phyloP scores from a whole-genome alignment of 176 grass and related monocot genomes.

The Raddia distichophylla region DNA sequence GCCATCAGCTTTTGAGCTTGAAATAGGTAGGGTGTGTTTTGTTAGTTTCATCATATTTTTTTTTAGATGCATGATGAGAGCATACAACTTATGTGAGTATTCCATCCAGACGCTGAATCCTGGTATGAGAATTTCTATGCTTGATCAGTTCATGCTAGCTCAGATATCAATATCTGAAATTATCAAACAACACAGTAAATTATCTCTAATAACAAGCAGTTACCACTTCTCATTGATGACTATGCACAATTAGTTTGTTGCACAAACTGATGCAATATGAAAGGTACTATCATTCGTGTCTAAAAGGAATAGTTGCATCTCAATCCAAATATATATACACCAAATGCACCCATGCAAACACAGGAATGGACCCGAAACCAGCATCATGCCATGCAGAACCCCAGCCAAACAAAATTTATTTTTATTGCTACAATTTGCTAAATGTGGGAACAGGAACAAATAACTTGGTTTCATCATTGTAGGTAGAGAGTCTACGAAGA shows the following conservation, averaged over 20 bases:
- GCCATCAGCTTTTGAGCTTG: constrained; percentile 3
- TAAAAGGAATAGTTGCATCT: background rate
- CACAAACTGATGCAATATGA: background rate
- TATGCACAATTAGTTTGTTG: background rate
- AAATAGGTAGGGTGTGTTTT: background rate
- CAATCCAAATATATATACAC: background rate
- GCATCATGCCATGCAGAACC: background rate
- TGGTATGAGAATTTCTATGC: background rate
- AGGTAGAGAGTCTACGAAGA: background rate
- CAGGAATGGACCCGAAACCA: background rate
- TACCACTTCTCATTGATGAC: background rate
- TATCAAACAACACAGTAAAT: background rate
- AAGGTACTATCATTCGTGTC: background rate
- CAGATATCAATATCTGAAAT: background rate
- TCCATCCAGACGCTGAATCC: background rate
- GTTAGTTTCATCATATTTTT: background rate
- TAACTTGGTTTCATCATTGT: background rate
- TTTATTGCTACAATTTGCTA: background rate
- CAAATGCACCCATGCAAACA: background rate
- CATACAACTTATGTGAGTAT: constrained; percentile 6
- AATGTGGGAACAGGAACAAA: background rate
- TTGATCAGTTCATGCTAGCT: background rate
- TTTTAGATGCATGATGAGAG: background rate
- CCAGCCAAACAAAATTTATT: background rate
- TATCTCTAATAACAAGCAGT: background rate